Conservation (phyloP, 1,139 yeast genomes). For the Saccharomyces hybrid region DNA sequence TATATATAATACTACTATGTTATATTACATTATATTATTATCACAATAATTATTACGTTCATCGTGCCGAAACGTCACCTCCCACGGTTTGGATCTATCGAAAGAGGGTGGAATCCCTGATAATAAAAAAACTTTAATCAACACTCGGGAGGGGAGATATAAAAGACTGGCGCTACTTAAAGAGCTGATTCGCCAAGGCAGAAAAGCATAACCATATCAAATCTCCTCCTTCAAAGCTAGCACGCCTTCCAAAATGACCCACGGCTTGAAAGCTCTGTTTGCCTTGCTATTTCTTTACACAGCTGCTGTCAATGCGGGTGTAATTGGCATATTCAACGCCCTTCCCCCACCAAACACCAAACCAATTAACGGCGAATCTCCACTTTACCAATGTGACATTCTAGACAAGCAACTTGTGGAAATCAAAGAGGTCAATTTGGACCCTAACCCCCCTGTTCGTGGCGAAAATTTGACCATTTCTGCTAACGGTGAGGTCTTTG, state of each 20-base stretch:
- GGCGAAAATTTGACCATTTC: constrained; percentile 72
- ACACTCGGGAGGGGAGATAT: neutral
- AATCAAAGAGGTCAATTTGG: constrained; percentile 50
- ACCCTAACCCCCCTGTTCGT: constrained; percentile 83
- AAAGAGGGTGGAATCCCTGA: neutral
- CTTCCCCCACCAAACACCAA: constrained; percentile 30
- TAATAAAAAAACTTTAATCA: neutral
- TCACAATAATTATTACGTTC: neutral
- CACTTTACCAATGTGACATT: constrained; percentile 69
- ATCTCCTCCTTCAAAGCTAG: neutral
- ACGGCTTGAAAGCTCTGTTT: neutral
- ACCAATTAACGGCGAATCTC: constrained; percentile 89
- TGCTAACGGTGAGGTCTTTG: constrained; percentile 58
- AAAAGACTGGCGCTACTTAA: neutral
- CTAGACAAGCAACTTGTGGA: constrained; percentile 53
- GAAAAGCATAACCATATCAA: neutral
- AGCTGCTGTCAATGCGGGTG: neutral
- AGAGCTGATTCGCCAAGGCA: neutral
- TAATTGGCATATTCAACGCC: neutral
- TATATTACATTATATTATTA: neutral
- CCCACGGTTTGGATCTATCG: neutral
- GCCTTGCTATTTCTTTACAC: neutral
- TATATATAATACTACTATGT: neutral
- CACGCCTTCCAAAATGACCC: neutral
- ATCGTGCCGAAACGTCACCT: neutral